Evolutionary conservation across 192 early-diverging fungal genomes (phyloP).

Genomic region (Podila clonocystis): DNA sequence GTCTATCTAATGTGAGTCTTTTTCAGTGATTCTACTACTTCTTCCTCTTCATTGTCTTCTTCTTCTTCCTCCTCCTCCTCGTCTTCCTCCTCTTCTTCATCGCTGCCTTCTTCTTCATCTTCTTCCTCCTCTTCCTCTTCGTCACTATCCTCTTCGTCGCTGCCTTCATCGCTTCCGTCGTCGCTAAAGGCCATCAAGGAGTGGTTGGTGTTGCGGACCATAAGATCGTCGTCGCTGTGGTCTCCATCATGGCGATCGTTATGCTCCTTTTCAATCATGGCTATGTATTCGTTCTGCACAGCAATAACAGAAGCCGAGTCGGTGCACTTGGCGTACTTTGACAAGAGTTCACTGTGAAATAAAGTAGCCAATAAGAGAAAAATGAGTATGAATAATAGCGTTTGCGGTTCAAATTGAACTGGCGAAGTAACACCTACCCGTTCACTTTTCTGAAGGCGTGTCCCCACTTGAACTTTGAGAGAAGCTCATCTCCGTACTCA

Average conservation of each 20-base stretch:
- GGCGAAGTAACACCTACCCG: constrained; percentile 53
- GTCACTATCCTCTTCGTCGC: constrained; percentile 60
- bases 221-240: constrained; percentile 57
- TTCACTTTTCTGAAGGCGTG: constrained; percentile 94
- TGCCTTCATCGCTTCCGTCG: constrained; percentile 60
- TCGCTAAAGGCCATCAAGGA: constrained; percentile 52
- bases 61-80: constrained; percentile 48
- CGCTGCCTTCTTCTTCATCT: background rate
- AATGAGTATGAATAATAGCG: background rate
- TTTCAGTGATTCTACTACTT: constrained; percentile 18
- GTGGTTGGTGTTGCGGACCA: constrained; percentile 64
- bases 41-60: constrained; percentile 32
- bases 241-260: constrained; percentile 57
- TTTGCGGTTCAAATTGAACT: background rate
- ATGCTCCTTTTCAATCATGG: constrained; percentile 75
- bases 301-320: constrained; percentile 76
- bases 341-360: constrained; percentile 69
- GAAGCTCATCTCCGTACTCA: constrained; percentile 74
- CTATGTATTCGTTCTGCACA: constrained; percentile 85
- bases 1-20: constrained; percentile 22
- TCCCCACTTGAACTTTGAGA: constrained; percentile 96
- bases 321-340: constrained; percentile 79
- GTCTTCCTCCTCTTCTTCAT: constrained; percentile 29
- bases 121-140: constrained; percentile 56
- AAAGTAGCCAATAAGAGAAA: background rate